Percentiles rank a stretch among this genome's conserved stretches.
Evolutionary conservation across 2,329 filamentous ascomycete species (phyloP).

Genomic region (Alternaria brassicae): DNA sequence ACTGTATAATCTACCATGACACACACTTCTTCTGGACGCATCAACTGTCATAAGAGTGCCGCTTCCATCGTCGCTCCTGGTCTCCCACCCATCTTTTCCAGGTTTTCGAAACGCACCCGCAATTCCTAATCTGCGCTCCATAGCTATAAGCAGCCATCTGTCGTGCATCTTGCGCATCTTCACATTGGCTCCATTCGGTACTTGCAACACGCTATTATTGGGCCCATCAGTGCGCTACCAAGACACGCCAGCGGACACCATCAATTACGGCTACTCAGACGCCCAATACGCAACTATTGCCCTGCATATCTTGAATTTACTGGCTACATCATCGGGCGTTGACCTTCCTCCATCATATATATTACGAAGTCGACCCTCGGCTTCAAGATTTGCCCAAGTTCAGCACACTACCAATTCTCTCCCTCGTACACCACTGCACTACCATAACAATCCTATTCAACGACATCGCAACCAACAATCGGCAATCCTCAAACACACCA

Average conservation of each 20-base stretch:
- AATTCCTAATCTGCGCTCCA: background rate
- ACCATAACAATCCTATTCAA: background rate
- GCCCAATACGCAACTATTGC: slow-evolving; percentile 25
- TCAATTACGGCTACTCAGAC: slow-evolving; percentile 29
- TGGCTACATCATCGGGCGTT: slow-evolving; percentile 43
- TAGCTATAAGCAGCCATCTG: slow-evolving; percentile 10
- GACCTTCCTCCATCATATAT: slow-evolving; percentile 31
- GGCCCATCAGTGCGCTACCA: slow-evolving; percentile 25
- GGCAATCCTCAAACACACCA: slow-evolving; percentile 3
- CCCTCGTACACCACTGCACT: background rate
- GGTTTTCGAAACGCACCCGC: background rate
- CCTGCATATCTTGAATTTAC: slow-evolving; percentile 31
- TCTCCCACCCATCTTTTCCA: background rate
- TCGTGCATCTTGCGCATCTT: slow-evolving; percentile 1
- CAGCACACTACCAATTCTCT: slow-evolving; percentile 8
- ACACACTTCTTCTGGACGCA: slow-evolving; percentile 13
- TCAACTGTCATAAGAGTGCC: slow-evolving; percentile 16
- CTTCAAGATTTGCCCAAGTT: background rate
- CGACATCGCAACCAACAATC: background rate
- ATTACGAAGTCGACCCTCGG: slow-evolving; percentile 24
- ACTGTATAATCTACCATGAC: slow-evolving; percentile 19
- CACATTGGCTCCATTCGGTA: slow-evolving; percentile 8
- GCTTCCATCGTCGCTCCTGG: slow-evolving; percentile 6
- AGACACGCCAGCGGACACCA: slow-evolving; percentile 31
- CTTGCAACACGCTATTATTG: slow-evolving; percentile 23